phyloP scores from a whole-genome alignment of 106 monocot species.

The Dendrobium officinale region DNA sequence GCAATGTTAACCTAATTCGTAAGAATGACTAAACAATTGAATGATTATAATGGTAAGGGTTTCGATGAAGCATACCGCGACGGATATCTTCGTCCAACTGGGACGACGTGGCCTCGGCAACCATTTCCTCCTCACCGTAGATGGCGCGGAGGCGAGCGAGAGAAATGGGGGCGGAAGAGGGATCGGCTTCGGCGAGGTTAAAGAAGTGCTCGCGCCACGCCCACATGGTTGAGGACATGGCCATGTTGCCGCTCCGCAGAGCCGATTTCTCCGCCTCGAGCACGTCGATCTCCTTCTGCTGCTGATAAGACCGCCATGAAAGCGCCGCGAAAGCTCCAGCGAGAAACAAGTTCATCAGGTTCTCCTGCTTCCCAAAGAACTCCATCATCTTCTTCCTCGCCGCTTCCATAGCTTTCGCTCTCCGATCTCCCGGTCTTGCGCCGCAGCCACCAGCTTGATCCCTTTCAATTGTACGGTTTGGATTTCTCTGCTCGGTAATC shows the following conservation, averaged over 20 bases:
- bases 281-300: constrained; percentile 44
- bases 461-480: too few species aligned
- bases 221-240: constrained; percentile 44
- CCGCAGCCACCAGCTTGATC: not conserved
- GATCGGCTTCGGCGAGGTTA: constrained; percentile 22
- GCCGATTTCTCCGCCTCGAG: constrained; percentile 50
- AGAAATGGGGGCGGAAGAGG: constrained; percentile 25
- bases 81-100: not conserved
- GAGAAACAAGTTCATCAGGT: constrained; percentile 28
- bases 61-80: not conserved
- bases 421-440: not conserved
- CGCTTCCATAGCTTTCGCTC: not conserved
- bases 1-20: not conserved
- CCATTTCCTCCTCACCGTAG: constrained; percentile 37
- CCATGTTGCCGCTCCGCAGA: constrained; percentile 22
- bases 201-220: constrained; percentile 41
- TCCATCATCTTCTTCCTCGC: constrained; percentile 6
- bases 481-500: too few species aligned
- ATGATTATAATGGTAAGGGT: not conserved
- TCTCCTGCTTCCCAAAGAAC: constrained; percentile 24
- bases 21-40: not conserved
- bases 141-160: constrained; percentile 33
- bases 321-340: constrained; percentile 27
- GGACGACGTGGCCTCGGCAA: not conserved
- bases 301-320: constrained; percentile 28